Base-by-base conservation (phyloP, 2,329 filamentous ascomycete genomes). In the Verticillium zaregamsianum region DNA sequence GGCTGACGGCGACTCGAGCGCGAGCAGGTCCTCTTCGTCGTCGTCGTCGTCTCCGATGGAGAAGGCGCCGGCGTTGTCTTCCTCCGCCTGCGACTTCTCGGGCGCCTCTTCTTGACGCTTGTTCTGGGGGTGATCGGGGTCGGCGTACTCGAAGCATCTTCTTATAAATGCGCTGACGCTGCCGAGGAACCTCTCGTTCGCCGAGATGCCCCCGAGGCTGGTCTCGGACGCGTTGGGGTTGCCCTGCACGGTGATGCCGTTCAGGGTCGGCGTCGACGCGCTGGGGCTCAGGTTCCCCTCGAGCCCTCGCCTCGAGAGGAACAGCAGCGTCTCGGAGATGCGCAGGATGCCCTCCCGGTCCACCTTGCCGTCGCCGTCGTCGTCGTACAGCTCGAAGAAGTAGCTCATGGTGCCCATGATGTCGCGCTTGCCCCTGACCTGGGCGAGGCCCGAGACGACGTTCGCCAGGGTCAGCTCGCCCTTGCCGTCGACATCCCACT, bases 401-500 rank as follows among this genome's bases (percentile, higher is more conserved):
- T 98, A 98, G 63, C 89, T 95, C 71, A 99, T 98, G 62, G 91
- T 95, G 33, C 92, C 92, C 94, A 99, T 97, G 67, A 99, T 97
- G 74, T 99, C 95, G 56, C 90, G 89, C 61, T 90, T 93, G 9
- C 95, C 94, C 74, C 97, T 98, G 70, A 99, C 92, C 15, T 91
- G 87, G 2, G 94, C 93, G 55, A 99, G 81, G 0, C 95, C 95
- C 20, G 90, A 90, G 5, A 98, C 95, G 2, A 99, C 92, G 68
- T 98, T 92, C 70, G 97, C 93, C 58, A 99, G 79, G 20, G 89
- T 96, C 65, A 99, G 77, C 1, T 89, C 87, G n/a, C 89, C 89
- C 33, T 84, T 87, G 59, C 86, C 86, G 64, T 93, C 90, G 5
- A 86, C 84, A 71, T 97, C 92, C 95, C 95, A 99, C 63, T 90